Conservation (phyloP, 2,329 filamentous ascomycete genomes). For the Niveomyces coronatus region DNA sequence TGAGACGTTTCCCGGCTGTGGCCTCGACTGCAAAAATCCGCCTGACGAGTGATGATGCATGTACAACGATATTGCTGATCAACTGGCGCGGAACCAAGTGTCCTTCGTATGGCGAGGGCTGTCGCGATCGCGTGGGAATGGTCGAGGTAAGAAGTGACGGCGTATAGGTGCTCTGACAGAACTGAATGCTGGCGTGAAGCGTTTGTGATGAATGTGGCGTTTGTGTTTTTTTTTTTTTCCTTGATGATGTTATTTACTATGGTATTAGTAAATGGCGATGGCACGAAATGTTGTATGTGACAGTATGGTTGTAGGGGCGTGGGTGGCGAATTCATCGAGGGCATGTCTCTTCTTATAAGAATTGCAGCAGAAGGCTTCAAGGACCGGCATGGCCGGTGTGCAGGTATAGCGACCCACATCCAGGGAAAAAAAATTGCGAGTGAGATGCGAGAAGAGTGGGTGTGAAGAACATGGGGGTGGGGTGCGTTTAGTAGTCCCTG, state of each 20-base stretch:
- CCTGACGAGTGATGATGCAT: conserved; percentile 36
- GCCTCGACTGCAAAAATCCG: conserved; percentile 25
- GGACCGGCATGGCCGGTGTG: conserved; percentile 7
- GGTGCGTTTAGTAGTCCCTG: conserved; percentile 1
- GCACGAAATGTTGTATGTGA: conserved; percentile 6
- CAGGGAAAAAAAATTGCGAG: conserved; percentile 1
- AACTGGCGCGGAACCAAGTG: conserved; percentile 4
- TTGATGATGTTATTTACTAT: background rate
- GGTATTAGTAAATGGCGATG: conserved; percentile 2
- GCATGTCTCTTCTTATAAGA: conserved; percentile 7
- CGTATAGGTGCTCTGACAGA: too few relatives aligned
- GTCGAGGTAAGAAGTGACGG: too few relatives aligned
- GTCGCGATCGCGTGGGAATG: too few relatives aligned
- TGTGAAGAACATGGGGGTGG: background rate
- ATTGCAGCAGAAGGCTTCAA: background rate
- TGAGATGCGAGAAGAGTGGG: background rate
- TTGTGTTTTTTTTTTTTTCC: too few relatives aligned
- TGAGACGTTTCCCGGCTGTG: conserved; percentile 28
- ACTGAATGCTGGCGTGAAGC: too few relatives aligned
- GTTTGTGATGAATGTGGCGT: too few relatives aligned
- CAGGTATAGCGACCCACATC: background rate
- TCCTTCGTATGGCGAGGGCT: too few relatives aligned
- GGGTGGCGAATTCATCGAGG: conserved; percentile 8
- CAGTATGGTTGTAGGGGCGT: conserved; percentile 6
- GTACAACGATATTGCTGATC: conserved; percentile 19